Evolutionary conservation across 257 asterid species (phyloP), one percentile per base, ranked within the genome.

Genomic region (Solanum clarkiae): DNA sequence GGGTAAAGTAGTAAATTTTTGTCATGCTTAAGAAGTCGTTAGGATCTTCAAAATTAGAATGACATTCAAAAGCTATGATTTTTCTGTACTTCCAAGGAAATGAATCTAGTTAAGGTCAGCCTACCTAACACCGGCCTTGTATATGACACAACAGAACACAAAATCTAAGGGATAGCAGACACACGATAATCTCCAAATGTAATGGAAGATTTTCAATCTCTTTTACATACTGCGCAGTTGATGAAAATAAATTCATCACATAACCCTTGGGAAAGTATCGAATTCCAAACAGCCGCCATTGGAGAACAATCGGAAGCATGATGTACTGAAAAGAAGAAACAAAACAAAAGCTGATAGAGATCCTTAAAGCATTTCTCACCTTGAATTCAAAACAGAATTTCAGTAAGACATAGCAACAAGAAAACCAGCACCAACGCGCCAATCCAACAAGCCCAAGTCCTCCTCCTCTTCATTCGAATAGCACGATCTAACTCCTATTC

Each of bases 371-470:
- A n/a, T 47, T 74, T 74, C 79, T 36, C 59, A 14, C 10, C 20
- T 60, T 49, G 6, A 77, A 77, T 47, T 92, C 92, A 94, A 84
- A 92, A 92, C n/a, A 92, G 55, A 82, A 95, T 75, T 1, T 94
- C 94, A 72, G 88, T 18, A 42, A 95, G 84, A 91, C 95, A 93
- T 1, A 95, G 85, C 86, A 93, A 80, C 54, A 95, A 8, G 88
- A 95, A 87, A 44, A 94, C 91, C 66, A 93, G 85, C 85, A 92
- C 71, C 80, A 90, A 86, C 0, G 83, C 86, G 2, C 97, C 95
- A 75, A 92, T 87, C 97, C 97, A 95, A 80, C 90, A 92, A 59
- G 91, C 92, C 88, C 93, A 89, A 60, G 84, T 87, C 90, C 88
- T 88, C 63, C 84, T 84, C 22, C 53, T 89, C 93, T 90, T 93